A percentile compares a stretch with the other conserved stretches of the same genome.
Conservation (phyloP, 2,329 filamentous ascomycete species). For the Neonectria punicea region DNA sequence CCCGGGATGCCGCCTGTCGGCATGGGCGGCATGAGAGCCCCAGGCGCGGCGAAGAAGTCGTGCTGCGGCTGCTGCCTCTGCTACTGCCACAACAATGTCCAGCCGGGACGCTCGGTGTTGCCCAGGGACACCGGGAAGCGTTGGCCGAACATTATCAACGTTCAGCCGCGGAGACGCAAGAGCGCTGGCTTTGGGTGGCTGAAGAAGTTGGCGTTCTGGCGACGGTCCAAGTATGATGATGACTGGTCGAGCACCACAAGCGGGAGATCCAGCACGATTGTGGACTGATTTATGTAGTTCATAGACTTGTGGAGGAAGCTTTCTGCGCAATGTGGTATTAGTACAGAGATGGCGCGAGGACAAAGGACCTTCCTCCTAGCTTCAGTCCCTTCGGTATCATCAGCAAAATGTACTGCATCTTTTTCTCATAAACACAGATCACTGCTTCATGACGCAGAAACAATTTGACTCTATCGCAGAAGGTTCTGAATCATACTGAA, state of each 20-base stretch:
- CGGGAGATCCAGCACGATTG: not conserved
- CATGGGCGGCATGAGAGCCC: not conserved
- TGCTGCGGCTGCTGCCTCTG: constrained; percentile 17
- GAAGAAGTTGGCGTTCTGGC: constrained; percentile 14
- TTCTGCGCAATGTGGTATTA: not conserved
- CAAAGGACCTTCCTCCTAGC: not conserved
- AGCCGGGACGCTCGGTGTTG: not conserved
- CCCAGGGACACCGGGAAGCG: not conserved
- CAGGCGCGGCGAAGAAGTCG: not conserved
- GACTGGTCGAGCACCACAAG: constrained; percentile 1
- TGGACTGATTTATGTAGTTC: not conserved
- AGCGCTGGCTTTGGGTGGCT: constrained; percentile 6
- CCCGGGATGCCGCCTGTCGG: too few relatives aligned
- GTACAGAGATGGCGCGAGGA: not conserved
- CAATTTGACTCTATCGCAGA: not conserved
- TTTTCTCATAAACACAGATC: not conserved
- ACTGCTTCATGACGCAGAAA: not conserved
- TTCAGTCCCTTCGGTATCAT: not conserved
- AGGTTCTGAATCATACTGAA: not conserved
- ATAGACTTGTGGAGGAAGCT: not conserved
- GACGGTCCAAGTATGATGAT: constrained; percentile 1
- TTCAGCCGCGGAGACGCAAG: not conserved
- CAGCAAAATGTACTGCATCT: not conserved
- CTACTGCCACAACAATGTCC: constrained; percentile 3
- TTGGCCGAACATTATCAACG: not conserved